These are phyloP conservation scores for Talaromyces thailandensis DNA, from an alignment of 495 filamentous ascomycete species.

Conservation along the genomic window DNA sequence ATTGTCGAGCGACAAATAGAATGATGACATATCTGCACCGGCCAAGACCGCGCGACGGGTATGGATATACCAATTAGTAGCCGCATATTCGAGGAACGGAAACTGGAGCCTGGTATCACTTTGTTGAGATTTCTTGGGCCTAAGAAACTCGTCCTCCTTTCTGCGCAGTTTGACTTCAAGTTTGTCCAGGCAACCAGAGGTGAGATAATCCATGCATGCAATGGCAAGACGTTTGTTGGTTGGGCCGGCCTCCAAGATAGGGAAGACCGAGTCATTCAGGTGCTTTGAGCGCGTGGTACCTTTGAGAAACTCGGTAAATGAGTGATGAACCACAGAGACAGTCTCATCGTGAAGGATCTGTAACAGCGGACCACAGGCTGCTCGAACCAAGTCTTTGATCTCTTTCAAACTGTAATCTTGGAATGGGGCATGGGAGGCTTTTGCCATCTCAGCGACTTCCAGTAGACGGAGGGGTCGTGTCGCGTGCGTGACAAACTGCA, in stretches of 20 bases:
- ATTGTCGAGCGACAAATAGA: slow-evolving; percentile 7
- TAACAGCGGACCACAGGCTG: slow-evolving; percentile 39
- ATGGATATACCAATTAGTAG: slow-evolving; percentile 13
- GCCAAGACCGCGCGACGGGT: slow-evolving; percentile 5
- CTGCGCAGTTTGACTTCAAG: slow-evolving; percentile 6
- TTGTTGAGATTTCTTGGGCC: slow-evolving; percentile 3
- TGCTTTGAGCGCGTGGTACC: slow-evolving; percentile 2
- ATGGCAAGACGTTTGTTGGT: slow-evolving; percentile 12
- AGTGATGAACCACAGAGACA: slow-evolving; percentile 43
- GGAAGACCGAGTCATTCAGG: slow-evolving; percentile 2
- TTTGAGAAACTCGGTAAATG: slow-evolving; percentile 42
- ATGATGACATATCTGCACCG: slow-evolving; percentile 6
- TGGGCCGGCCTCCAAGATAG: slow-evolving; percentile 5
- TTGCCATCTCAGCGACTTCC: slow-evolving; percentile 33
- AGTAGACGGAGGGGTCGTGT: slow-evolving; percentile 39
- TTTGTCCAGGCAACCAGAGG: slow-evolving; percentile 11
- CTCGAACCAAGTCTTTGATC: slow-evolving; percentile 17
- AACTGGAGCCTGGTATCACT: slow-evolving; percentile 7
- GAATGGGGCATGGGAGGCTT: slow-evolving; percentile 9
- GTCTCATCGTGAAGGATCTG: slow-evolving; percentile 41
- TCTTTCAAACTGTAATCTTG: slow-evolving; percentile 10
- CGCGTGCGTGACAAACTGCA: slow-evolving; percentile 40
- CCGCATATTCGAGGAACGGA: slow-evolving; percentile 17
- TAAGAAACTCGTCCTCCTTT: neutral
- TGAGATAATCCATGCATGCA: slow-evolving; percentile 12